These are phyloP conservation scores for Wickerhamomyces rabaulensis DNA, from an alignment of 805 yeast species.

Conservation along the genomic window DNA sequence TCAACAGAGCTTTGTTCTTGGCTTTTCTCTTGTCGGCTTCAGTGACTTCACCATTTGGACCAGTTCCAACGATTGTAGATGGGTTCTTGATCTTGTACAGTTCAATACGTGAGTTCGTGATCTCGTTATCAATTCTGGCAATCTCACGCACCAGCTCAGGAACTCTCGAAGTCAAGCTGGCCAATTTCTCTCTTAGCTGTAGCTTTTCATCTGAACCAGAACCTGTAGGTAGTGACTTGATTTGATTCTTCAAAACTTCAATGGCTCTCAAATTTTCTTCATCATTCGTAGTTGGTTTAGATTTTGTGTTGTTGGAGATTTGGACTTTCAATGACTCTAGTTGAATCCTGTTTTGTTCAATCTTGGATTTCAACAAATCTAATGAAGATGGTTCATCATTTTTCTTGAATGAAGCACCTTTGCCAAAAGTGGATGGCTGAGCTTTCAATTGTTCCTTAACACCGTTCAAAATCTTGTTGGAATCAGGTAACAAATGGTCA, in stretches of 20 bases:
- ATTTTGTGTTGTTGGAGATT: background rate
- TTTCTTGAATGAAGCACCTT: constrained; percentile 53
- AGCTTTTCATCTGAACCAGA: constrained; percentile 30
- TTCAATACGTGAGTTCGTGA: constrained; percentile 61
- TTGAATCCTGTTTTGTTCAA: constrained; percentile 67
- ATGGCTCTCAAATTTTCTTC: constrained; percentile 48
- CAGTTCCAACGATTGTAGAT: constrained; percentile 70
- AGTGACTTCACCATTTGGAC: constrained; percentile 81
- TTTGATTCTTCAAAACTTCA: constrained; percentile 57
- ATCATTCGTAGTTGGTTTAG: constrained; percentile 22
- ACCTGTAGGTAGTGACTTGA: constrained; percentile 39
- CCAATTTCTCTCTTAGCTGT: constrained; percentile 51
- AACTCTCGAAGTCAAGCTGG: constrained; percentile 60
- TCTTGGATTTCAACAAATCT: constrained; percentile 53
- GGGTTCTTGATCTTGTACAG: constrained; percentile 65
- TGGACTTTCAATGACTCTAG: constrained; percentile 63
- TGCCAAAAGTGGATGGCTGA: constrained; percentile 14
- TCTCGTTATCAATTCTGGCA: constrained; percentile 58
- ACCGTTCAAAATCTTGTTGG: constrained; percentile 65
- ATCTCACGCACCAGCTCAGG: constrained; percentile 67
- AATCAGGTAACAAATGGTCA: constrained; percentile 85
- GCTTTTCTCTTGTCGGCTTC: constrained; percentile 80
- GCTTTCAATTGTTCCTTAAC: constrained; percentile 50
- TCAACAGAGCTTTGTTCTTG: constrained; percentile 68
- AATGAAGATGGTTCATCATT: constrained; percentile 27